phyloP scores from a whole-genome alignment of 257 asterid genomes.

The Nicotiana undulata region DNA sequence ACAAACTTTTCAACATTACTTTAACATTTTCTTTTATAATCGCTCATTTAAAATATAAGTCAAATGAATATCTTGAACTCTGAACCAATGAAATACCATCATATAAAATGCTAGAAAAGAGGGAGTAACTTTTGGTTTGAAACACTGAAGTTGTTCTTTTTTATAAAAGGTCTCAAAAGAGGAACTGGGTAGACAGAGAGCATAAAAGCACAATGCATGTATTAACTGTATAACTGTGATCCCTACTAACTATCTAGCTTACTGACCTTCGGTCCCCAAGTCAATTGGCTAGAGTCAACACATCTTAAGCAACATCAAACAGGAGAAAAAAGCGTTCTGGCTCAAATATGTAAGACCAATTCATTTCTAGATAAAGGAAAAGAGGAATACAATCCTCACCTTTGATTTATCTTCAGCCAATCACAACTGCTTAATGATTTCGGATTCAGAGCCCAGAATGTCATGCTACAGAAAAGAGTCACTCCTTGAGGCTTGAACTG shows the following conservation, averaged over 20 bases:
- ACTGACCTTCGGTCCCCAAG: background rate
- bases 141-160: background rate
- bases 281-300: background rate
- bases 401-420: background rate
- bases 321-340: background rate
- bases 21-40: background rate
- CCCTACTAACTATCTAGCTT: background rate
- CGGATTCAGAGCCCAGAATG: background rate
- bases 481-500: background rate
- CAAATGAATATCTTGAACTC: background rate
- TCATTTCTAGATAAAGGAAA: background rate
- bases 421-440: background rate
- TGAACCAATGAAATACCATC: background rate
- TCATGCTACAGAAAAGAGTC: constrained; percentile 6
- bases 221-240: background rate
- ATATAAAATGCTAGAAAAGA: background rate
- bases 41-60: background rate
- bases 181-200: background rate
- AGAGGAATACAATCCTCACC: background rate
- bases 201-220: background rate
- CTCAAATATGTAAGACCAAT: background rate
- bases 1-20: background rate
- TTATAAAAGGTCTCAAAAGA: background rate
- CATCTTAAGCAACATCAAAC: background rate
- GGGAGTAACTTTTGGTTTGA: background rate